Conservation (phyloP, 2,329 filamentous ascomycete species). For the Epichloe gansuensis region DNA sequence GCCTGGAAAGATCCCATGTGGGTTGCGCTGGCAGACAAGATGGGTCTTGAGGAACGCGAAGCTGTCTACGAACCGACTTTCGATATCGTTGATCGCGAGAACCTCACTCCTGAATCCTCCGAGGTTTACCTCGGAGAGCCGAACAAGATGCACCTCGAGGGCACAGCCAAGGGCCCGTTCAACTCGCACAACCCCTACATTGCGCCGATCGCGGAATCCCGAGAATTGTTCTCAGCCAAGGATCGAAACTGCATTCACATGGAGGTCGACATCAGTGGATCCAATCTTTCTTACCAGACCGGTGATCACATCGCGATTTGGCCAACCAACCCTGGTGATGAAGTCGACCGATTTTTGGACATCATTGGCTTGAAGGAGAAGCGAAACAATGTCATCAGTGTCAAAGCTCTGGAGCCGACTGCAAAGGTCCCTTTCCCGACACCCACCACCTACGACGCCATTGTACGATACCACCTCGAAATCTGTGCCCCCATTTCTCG, state of each 20-base stretch:
- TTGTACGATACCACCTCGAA: slow-evolving; percentile 91
- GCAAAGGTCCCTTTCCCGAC: slow-evolving; percentile 97
- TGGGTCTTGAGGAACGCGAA: slow-evolving; percentile 89
- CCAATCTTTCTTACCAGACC: slow-evolving; percentile 86
- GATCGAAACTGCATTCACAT: slow-evolving; percentile 93
- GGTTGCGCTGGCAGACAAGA: slow-evolving; percentile 67
- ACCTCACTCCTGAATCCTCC: slow-evolving; percentile 59
- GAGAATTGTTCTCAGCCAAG: slow-evolving; percentile 78
- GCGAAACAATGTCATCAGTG: slow-evolving; percentile 67
- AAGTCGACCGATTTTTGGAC: slow-evolving; percentile 81
- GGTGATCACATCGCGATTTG: slow-evolving; percentile 96
- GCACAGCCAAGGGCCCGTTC: slow-evolving; percentile 72
- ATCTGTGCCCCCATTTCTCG: slow-evolving; percentile 91
- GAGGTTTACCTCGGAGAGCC: slow-evolving; percentile 92
- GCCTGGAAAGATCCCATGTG: slow-evolving; percentile 99
- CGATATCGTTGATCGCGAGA: slow-evolving; percentile 63
- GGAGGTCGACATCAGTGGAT: slow-evolving; percentile 83
- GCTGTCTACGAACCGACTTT: slow-evolving; percentile 93
- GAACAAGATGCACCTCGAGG: slow-evolving; percentile 90
- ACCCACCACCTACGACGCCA: slow-evolving; percentile 90
- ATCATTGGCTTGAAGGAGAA: slow-evolving; percentile 67
- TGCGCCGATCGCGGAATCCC: slow-evolving; percentile 83
- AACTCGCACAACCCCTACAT: slow-evolving; percentile 97
- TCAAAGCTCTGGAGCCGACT: slow-evolving; percentile 87
- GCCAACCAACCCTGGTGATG: slow-evolving; percentile 87